These are phyloP conservation scores for Oryza meyeriana DNA, from an alignment of 176 grass and related monocot species.

Conservation along the genomic window DNA sequence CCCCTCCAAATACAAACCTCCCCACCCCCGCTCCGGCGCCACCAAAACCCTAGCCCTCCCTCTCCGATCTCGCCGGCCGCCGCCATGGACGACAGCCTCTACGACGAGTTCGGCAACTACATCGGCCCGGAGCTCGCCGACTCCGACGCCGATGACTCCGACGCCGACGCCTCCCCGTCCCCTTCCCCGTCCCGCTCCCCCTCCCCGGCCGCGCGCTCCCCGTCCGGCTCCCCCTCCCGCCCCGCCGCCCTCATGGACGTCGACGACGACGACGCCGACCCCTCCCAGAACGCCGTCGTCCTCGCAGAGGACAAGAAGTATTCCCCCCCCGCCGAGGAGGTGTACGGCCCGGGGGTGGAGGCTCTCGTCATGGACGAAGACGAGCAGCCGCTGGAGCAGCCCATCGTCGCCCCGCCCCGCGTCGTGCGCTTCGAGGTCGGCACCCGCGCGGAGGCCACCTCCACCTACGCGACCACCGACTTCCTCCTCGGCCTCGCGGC, in stretches of 20 bases:
- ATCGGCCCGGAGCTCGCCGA: slow-evolving; percentile 90
- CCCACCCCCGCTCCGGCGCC: background rate
- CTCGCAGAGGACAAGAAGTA: slow-evolving; percentile 99
- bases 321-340: slow-evolving; percentile 97
- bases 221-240: slow-evolving; percentile 42
- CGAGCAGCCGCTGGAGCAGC: slow-evolving; percentile 83
- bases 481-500: slow-evolving; percentile 92
- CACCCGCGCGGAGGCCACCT: slow-evolving; percentile 57
- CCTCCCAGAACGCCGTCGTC: slow-evolving; percentile 62
- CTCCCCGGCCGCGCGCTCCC: slow-evolving; percentile 32
- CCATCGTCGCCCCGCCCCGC: slow-evolving; percentile 82
- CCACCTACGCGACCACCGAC: slow-evolving; percentile 78
- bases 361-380: slow-evolving; percentile 99
- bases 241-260: slow-evolving; percentile 59
- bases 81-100: slow-evolving; percentile 95
- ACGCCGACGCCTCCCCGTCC: slow-evolving; percentile 41
- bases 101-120: slow-evolving; percentile 99
- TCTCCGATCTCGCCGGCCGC: background rate
- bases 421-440: slow-evolving; percentile 76
- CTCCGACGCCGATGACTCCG: slow-evolving; percentile 63
- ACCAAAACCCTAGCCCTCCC: slow-evolving; percentile 42
- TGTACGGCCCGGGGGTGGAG: slow-evolving; percentile 90
- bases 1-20: slow-evolving; percentile 27
- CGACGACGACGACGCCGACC: slow-evolving; percentile 49
- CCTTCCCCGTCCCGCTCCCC: slow-evolving; percentile 49